phyloP scores from a whole-genome alignment of 1,139 yeast genomes.

The Yamadazyma buinensis region DNA sequence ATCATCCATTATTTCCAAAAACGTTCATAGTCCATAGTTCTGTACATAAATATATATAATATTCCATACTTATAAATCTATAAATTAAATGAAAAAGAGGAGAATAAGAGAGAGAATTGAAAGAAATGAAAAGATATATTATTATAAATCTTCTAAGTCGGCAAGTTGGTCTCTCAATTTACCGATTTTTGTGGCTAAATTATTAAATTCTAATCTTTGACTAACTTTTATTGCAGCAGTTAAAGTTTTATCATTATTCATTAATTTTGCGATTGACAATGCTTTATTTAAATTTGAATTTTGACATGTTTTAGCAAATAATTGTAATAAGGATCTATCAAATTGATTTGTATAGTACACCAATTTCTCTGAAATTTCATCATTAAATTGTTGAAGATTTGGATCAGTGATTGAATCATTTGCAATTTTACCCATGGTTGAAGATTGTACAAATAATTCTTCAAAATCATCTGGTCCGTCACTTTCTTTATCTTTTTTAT shows the following conservation, averaged over 20 bases:
- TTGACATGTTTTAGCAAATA: conserved; percentile 75
- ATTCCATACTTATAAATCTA: too few relatives aligned
- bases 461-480: conserved; percentile 36
- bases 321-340: conserved; percentile 71
- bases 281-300: conserved; percentile 66
- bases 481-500: conserved; percentile 19
- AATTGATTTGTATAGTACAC: conserved; percentile 48
- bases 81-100: too few relatives aligned
- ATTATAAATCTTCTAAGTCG: conserved; percentile 10
- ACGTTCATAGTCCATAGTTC: conserved; percentile 47
- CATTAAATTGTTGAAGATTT: conserved; percentile 35
- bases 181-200: conserved; percentile 65
- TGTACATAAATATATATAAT: conserved; percentile 5
- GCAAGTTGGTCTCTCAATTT: conserved; percentile 56
- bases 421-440: conserved; percentile 48
- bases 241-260: conserved; percentile 74
- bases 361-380: conserved; percentile 46
- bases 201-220: conserved; percentile 65
- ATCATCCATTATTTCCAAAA: conserved; percentile 58
- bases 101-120: too few relatives aligned
- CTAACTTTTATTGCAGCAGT: conserved; percentile 84
- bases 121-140: too few relatives aligned
- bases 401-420: conserved; percentile 40
- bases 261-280: conserved; percentile 61
- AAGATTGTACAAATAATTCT: conserved; percentile 41